Percentiles rank a stretch among this genome's conserved stretches.
Evolutionary conservation across 805 yeast genomes (phyloP).

Genomic region (Pichia phayaonensis): DNA sequence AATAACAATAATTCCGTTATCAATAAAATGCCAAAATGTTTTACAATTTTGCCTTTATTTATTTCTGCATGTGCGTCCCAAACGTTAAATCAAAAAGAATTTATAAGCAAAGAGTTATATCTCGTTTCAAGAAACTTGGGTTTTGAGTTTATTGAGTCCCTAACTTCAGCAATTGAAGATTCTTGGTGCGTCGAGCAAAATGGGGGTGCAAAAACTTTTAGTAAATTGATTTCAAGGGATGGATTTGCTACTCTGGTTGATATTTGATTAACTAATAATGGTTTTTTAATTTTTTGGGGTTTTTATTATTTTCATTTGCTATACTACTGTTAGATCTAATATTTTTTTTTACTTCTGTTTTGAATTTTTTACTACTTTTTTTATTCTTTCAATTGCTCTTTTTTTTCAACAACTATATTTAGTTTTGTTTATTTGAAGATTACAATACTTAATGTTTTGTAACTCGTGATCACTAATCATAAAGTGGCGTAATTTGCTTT

Average conservation of each 20-base stretch:
- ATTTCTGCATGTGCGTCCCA: conserved; percentile 25
- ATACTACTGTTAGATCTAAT: too few relatives aligned
- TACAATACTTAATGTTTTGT: too few relatives aligned
- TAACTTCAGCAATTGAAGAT: conserved; percentile 22
- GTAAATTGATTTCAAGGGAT: conserved; percentile 12
- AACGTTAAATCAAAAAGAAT: conserved; percentile 19
- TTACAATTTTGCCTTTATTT: conserved; percentile 19
- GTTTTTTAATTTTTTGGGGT: neutral
- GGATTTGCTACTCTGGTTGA: conserved; percentile 11
- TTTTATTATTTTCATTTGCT: neutral
- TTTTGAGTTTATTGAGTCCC: conserved; percentile 10
- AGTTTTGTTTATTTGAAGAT: too few relatives aligned
- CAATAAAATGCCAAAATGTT: conserved; percentile 5
- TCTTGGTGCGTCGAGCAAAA: conserved; percentile 24
- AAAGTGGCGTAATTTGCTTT: too few relatives aligned
- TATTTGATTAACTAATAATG: neutral
- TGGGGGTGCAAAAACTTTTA: conserved; percentile 13
- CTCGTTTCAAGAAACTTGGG: conserved; percentile 10
- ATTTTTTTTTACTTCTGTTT: neutral
- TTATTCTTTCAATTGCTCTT: too few relatives aligned
- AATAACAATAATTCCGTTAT: neutral
- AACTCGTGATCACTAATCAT: too few relatives aligned
- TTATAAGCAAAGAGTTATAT: conserved; percentile 22
- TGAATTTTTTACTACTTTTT: neutral
- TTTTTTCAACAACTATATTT: too few relatives aligned